phyloP scores from a whole-genome alignment of 805 yeast genomes.

The Yarrowia sp. region DNA sequence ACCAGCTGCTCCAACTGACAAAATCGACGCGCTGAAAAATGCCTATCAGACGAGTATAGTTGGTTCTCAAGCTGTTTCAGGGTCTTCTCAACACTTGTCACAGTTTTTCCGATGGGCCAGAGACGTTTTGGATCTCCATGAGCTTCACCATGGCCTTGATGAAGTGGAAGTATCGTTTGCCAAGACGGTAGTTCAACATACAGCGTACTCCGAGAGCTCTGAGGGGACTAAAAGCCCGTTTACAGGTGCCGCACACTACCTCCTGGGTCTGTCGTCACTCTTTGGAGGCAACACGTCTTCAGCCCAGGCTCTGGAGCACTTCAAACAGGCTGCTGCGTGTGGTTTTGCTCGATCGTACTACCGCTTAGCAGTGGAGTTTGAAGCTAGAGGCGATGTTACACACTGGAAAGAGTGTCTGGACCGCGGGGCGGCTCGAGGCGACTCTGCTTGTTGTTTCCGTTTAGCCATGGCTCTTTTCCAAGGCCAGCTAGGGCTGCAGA shows the following conservation, averaged over 20 bases:
- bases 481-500: slow-evolving; percentile 38
- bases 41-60: slow-evolving; percentile 27
- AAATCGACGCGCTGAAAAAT: slow-evolving; percentile 28
- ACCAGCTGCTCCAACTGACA: slow-evolving; percentile 31
- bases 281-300: slow-evolving; percentile 36
- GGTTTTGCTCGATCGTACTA: slow-evolving; percentile 41
- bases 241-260: slow-evolving; percentile 37
- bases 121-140: slow-evolving; percentile 36
- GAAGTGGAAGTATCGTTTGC: slow-evolving; percentile 33
- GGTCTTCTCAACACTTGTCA: not conserved
- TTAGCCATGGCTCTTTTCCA: slow-evolving; percentile 39
- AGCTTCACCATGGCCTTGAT: slow-evolving; percentile 35
- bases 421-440: slow-evolving; percentile 40
- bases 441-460: slow-evolving; percentile 43
- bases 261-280: slow-evolving; percentile 36
- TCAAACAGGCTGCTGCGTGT: slow-evolving; percentile 37
- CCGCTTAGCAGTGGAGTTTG: slow-evolving; percentile 40
- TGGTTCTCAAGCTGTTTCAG: slow-evolving; percentile 10
- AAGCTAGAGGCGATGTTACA: slow-evolving; percentile 36
- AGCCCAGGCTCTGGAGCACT: slow-evolving; percentile 34
- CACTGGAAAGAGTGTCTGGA: slow-evolving; percentile 39
- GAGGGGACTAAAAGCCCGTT: slow-evolving; percentile 23
- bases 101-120: slow-evolving; percentile 39
- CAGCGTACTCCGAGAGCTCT: slow-evolving; percentile 29
- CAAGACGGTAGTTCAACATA: slow-evolving; percentile 30